Percentiles rank a stretch among this genome's conserved stretches.
These are phyloP conservation scores for Stentor coeruleus DNA, from an alignment of 73 alveolate species.

Conservation along the genomic window DNA sequence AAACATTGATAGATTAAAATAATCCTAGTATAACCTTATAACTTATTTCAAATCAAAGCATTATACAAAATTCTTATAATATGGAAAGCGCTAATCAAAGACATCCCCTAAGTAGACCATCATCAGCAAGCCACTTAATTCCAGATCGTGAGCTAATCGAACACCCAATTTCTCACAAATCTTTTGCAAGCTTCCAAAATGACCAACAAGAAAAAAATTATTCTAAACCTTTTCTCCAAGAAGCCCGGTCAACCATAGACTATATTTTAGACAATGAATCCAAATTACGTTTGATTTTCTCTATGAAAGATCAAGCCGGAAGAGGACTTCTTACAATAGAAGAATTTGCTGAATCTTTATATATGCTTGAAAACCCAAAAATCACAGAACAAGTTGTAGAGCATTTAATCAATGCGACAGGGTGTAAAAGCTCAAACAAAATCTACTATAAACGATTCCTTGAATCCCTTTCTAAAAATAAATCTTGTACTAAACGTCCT, in stretches of 20 bases:
- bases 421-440: background rate
- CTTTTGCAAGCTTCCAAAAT: background rate
- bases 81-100: too few species aligned
- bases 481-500: background rate
- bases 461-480: background rate
- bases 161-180: background rate
- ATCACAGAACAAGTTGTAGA: background rate
- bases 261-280: background rate
- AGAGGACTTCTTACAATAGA: background rate
- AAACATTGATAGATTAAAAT: too few species aligned
- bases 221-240: background rate
- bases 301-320: background rate
- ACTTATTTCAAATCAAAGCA: too few species aligned
- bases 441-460: background rate
- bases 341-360: background rate
- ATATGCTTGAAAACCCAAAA: conserved; percentile 1
- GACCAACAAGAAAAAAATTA: too few species aligned
- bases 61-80: too few species aligned
- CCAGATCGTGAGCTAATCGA: background rate
- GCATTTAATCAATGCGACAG: background rate
- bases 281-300: background rate
- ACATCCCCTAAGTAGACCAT: background rate
- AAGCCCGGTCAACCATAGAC: background rate
- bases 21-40: too few species aligned
- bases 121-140: background rate